Base-by-base conservation (phyloP, 148 eudicot species). In the Nepenthes gracilis region DNA sequence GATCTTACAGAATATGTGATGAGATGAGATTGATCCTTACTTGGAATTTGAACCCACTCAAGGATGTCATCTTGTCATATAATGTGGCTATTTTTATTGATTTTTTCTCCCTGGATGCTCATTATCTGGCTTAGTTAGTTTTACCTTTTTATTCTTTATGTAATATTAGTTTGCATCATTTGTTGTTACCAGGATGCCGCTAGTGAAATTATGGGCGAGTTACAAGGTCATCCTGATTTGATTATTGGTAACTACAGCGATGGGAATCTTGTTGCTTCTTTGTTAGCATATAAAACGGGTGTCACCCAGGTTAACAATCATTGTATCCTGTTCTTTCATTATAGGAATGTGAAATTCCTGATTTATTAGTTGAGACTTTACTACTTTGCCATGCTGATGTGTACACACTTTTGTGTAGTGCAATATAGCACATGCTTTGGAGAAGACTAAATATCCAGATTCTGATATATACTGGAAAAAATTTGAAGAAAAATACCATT, bases 191-290 rank as follows among this genome's bases (percentile, higher is more conserved):
- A 93, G 99, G 99, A 93, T 76, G 91, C 95, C 15, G 88, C 84
- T 43, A 54, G 87, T 71, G 99, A 93, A 83, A 86, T 93, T 69
- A 58, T 79, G 43, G 87, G 92, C 4, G 99, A 93, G 75, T 61
- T 93, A 59, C 95, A 88, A 48, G 96, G 90, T 68, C 77, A 54
- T 60, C 99, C 99, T 38, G 97, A 94, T 72, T 67, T 94, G 51
- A 83, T 94, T 59, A 89, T 94, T 60, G 99, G 99, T 40, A 94
- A 94, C 76, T 94, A 94, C 67, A 94, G 97, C 75, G 99, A 94
- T 68, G 99, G 99, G 35, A 94, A 94, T 63, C 84, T 94, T 38
- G 99, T 89, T 51, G 91, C 99, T 36, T 84, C 99, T 45, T 77
- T 94, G 57, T 73, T 94, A 68, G 58, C 97, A 63, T 58, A 86